Evolutionary conservation across 2,329 filamentous ascomycete genomes (phyloP), one percentile per base, ranked within the genome.

Genomic region (Elsinoe perseae): DNA sequence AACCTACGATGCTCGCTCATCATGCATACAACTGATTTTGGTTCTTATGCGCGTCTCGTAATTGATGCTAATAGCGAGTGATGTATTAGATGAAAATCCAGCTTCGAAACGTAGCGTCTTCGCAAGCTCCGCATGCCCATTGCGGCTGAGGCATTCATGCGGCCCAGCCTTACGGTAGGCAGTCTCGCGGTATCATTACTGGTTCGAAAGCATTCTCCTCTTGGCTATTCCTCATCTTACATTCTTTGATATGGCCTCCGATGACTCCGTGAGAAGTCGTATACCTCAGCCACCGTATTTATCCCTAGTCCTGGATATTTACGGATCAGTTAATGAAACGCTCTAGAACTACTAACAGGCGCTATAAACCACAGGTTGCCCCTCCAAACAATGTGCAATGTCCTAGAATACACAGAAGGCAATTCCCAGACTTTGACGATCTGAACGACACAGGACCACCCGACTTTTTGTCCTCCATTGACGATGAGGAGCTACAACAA

Each of bases 401-500:
- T 32, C 44, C 2, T 23, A 50, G 7, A 50, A 50, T 50, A 25
- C 57, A 57, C 5, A 12, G 44, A 28, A 32, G 25, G 14, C 2
- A 18, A 14, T 32, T 2, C 25, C 27, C 44, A 50, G 44, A 32
- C 6, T 43, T 20, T 43, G 38, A 20, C 38, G 12, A 23, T 9
- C 4, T 32, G 3, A 32, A 3, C 25, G 12, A 50, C 10, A 16
- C 23, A 18, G 23, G 3, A 4, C 14, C 44, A 50, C 43, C 43
- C 2, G 60, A 59, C 10, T 54, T 34, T 20, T 12, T 50, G 8
- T 7, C 34, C 27, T 14, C 14, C 28, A 54, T 53, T 8, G 34
- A 32, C 12, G 44, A 54, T 48, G 54, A 62, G 20, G 62, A 64
- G 58, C 28, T 61, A 44, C 43, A 6, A 5, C 36, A 20, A 43